Evolutionary conservation across 768 basidiomycete genomes (phyloP).

Genomic region (Trametes sanguinea): DNA sequence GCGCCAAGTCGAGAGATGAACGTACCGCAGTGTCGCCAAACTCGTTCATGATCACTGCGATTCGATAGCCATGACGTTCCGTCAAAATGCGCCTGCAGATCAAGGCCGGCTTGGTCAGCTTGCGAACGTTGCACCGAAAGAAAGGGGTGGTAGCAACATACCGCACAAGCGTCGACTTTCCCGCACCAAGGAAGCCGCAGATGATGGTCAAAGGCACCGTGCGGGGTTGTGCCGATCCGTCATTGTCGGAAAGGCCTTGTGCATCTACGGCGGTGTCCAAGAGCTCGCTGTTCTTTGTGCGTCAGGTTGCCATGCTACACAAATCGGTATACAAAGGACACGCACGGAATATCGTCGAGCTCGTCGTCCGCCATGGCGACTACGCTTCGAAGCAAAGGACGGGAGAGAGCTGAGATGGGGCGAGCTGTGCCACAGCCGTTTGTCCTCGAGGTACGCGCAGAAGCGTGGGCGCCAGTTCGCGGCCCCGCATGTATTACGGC

Average conservation of each 20-base stretch:
- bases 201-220: conserved; percentile 90
- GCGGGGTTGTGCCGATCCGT: conserved; percentile 12
- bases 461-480: not conserved
- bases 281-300: conserved; percentile 12
- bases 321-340: conserved; percentile 6
- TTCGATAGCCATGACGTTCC: conserved; percentile 90
- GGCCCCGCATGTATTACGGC: not conserved
- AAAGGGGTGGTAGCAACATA: conserved; percentile 35
- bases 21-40: conserved; percentile 90
- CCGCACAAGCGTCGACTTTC: conserved; percentile 92
- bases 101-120: not conserved
- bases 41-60: conserved; percentile 98
- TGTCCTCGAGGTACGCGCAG: not conserved
- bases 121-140: not conserved
- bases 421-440: not conserved
- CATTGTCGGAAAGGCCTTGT: conserved; percentile 5
- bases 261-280: conserved; percentile 13
- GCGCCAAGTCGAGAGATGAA: conserved; percentile 13
- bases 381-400: not conserved
- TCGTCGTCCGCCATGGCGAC: conserved; percentile 46
- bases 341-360: conserved; percentile 60
- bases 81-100: conserved; percentile 77
- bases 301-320: not conserved
- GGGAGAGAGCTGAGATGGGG: not conserved
- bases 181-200: conserved; percentile 92